Conservation (phyloP, 306 rosid genomes). For the Canavalia gladiata region DNA sequence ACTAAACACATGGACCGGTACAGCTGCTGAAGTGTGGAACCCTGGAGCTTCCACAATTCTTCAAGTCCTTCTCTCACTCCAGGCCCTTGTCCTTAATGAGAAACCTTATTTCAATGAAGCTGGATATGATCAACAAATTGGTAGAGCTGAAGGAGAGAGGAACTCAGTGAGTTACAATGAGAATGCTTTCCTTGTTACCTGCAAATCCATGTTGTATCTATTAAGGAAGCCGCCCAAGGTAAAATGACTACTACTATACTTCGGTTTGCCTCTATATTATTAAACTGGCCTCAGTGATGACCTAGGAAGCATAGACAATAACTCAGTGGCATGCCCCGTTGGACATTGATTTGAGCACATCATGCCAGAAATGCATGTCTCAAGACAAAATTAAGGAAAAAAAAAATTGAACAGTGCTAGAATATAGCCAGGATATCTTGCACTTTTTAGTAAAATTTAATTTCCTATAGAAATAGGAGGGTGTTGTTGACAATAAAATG, state of each 20-base stretch:
- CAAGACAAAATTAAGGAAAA: neutral
- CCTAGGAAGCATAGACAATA: slow-evolving; percentile 6
- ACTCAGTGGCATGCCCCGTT: neutral
- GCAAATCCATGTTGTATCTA: slow-evolving; percentile 82
- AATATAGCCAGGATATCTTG: slow-evolving; percentile 8
- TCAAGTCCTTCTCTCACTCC: slow-evolving; percentile 97
- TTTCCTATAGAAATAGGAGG: neutral
- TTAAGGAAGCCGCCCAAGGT: slow-evolving; percentile 85
- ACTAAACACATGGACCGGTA: slow-evolving; percentile 89
- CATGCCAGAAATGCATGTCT: neutral
- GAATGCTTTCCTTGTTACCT: slow-evolving; percentile 87
- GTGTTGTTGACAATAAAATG: neutral
- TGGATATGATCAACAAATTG: slow-evolving; percentile 90
- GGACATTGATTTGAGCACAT: slow-evolving; percentile 1
- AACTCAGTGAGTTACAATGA: slow-evolving; percentile 94
- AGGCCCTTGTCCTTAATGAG: slow-evolving; percentile 95
- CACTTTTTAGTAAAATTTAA: neutral
- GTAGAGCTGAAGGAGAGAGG: slow-evolving; percentile 94
- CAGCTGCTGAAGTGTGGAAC: slow-evolving; percentile 86
- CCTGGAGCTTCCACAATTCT: slow-evolving; percentile 82
- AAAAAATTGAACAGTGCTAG: neutral
- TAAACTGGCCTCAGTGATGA: neutral
- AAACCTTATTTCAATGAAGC: slow-evolving; percentile 99
- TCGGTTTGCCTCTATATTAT: slow-evolving; percentile 23
- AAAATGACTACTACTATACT: slow-evolving; percentile 40